A percentile compares a stretch with the other conserved stretches of the same genome.
Evolutionary conservation across 148 eudicot genomes (phyloP).

Genomic region (Rhododendron simsii): DNA sequence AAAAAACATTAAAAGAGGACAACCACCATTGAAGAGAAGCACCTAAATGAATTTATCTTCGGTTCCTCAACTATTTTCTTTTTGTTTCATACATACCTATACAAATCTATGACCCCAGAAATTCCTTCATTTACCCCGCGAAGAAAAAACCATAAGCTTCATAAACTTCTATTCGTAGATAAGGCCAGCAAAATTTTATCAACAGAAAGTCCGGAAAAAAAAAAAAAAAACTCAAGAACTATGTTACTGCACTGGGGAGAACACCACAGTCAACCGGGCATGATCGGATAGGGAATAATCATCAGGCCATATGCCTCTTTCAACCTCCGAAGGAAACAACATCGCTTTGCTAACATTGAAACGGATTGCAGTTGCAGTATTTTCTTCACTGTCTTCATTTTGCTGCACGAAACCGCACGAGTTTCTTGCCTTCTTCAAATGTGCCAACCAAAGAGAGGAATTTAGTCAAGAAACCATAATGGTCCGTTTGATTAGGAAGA

Average conservation of each 20-base stretch:
- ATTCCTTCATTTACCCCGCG: neutral
- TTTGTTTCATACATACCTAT: neutral
- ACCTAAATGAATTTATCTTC: neutral
- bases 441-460: neutral
- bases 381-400: slow-evolving; percentile 6
- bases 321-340: slow-evolving; percentile 39
- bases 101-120: neutral
- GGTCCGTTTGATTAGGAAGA: neutral
- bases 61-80: neutral
- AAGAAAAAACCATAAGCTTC: neutral
- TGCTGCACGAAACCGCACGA: slow-evolving; percentile 16
- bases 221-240: neutral
- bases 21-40: neutral
- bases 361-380: slow-evolving; percentile 13
- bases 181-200: neutral
- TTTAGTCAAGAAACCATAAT: neutral
- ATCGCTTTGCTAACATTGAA: slow-evolving; percentile 39
- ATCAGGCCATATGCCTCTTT: slow-evolving; percentile 48
- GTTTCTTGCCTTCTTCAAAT: slow-evolving; percentile 23
- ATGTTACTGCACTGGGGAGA: slow-evolving; percentile 19
- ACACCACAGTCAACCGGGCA: slow-evolving; percentile 42
- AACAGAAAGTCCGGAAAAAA: neutral
- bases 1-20: neutral
- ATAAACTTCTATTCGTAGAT: neutral
- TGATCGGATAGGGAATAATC: slow-evolving; percentile 50